A percentile compares a stretch with the other conserved stretches of the same genome.
These are phyloP conservation scores for Scheffersomyces lignosus DNA, from an alignment of 805 yeast genomes.

Conservation along the genomic window DNA sequence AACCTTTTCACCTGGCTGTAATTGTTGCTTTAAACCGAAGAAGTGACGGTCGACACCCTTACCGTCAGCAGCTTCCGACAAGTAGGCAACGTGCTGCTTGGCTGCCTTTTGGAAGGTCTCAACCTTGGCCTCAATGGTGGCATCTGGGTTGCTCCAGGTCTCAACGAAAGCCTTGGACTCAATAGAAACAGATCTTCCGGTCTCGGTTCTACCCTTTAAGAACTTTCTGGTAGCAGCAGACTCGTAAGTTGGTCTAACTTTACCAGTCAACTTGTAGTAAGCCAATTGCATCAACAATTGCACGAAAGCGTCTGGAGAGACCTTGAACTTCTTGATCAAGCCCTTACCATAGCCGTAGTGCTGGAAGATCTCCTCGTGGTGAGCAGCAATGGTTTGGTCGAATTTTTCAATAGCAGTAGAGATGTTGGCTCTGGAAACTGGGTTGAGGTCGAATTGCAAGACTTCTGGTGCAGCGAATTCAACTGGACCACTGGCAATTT, in stretches of 20 bases:
- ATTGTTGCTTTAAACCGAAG: slow-evolving; percentile 79
- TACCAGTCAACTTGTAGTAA: slow-evolving; percentile 78
- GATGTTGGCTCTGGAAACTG: slow-evolving; percentile 52
- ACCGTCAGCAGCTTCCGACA: slow-evolving; percentile 79
- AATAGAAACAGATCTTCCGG: slow-evolving; percentile 79
- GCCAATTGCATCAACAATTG: slow-evolving; percentile 93
- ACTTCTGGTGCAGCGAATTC: slow-evolving; percentile 16
- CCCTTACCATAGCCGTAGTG: slow-evolving; percentile 85
- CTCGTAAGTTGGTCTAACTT: slow-evolving; percentile 87
- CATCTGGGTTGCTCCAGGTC: slow-evolving; percentile 63
- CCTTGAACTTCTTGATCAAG: slow-evolving; percentile 77
- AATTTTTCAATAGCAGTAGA: slow-evolving; percentile 57
- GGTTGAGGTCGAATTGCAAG: slow-evolving; percentile 60
- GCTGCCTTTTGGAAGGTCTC: slow-evolving; percentile 71
- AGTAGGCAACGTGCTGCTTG: slow-evolving; percentile 70
- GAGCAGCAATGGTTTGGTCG: slow-evolving; percentile 54
- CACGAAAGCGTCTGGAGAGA: slow-evolving; percentile 90
- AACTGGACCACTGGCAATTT: slow-evolving; percentile 19
- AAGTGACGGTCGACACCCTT: slow-evolving; percentile 92
- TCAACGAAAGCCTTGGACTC: slow-evolving; percentile 71
- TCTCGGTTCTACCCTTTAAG: slow-evolving; percentile 90
- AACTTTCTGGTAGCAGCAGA: slow-evolving; percentile 91
- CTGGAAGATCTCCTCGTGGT: slow-evolving; percentile 77
- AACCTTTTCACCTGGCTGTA: slow-evolving; percentile 54
- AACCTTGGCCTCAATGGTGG: slow-evolving; percentile 56